phyloP scores from a whole-genome alignment of 2,329 filamentous ascomycete genomes.

The Colletotrichum chrysophilum region DNA sequence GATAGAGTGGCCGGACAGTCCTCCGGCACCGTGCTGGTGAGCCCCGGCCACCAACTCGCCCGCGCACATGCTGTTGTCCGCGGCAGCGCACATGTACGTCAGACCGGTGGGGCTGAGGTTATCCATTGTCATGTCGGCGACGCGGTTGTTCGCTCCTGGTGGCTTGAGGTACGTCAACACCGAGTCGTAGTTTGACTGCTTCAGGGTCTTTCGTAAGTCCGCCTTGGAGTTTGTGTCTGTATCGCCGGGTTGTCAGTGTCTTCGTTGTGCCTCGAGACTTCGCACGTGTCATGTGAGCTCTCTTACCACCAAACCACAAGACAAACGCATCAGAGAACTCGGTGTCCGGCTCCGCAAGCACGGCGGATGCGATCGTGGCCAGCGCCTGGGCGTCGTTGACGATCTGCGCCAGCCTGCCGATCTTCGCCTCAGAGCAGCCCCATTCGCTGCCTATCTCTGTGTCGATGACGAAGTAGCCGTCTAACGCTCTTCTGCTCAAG shows the following conservation, averaged over 20 bases:
- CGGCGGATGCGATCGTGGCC: background rate
- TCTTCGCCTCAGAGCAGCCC: background rate
- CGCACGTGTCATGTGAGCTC: background rate
- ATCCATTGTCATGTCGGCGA: background rate
- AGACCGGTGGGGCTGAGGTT: background rate
- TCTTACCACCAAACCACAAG: background rate
- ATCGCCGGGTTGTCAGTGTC: no score
- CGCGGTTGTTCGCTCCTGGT: background rate
- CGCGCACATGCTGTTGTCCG: background rate
- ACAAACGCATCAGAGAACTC: background rate
- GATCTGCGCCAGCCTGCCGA: background rate
- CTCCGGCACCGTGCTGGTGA: background rate
- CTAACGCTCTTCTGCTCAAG: background rate
- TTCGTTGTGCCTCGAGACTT: no score
- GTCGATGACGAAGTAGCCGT: slow-evolving; percentile 1
- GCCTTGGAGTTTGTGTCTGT: background rate
- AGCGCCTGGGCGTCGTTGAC: background rate
- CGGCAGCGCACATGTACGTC: background rate
- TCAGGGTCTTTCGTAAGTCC: background rate
- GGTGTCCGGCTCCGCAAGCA: background rate
- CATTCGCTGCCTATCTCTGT: background rate
- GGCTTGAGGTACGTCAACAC: background rate
- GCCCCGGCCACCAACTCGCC: background rate
- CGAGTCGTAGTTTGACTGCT: background rate
- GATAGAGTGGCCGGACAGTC: background rate